A percentile compares a stretch with the other conserved stretches of the same genome.
Conservation (phyloP, 23 red algal species). For the Gracilaria gracilis region DNA sequence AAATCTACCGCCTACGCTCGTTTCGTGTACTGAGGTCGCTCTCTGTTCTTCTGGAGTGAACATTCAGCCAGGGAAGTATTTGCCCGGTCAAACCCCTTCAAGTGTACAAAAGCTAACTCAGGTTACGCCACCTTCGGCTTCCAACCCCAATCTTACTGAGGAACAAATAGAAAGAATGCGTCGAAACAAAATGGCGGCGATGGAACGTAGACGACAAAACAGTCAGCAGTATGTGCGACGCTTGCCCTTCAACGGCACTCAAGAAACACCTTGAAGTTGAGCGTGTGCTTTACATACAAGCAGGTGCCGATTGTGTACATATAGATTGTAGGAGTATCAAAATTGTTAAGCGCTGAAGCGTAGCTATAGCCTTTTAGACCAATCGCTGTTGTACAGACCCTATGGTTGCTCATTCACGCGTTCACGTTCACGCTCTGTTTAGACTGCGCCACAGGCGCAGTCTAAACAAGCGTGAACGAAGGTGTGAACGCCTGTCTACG, state of each 20-base stretch:
- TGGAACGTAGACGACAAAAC: slow-evolving; percentile 35
- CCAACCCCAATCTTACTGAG: background rate
- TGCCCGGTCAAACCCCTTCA: background rate
- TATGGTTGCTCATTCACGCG: no score
- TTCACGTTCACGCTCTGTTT: no score
- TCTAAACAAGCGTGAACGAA: no score
- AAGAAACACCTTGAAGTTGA: background rate
- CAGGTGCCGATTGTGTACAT: background rate
- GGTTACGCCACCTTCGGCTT: background rate
- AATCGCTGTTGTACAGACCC: background rate
- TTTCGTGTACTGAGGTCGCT: background rate
- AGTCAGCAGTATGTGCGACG: slow-evolving; percentile 38
- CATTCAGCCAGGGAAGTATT: background rate
- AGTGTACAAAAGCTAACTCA: background rate
- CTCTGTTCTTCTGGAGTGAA: background rate
- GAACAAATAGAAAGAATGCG: slow-evolving; percentile 40
- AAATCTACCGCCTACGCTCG: background rate
- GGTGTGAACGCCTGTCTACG: no score
- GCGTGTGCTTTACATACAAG: background rate
- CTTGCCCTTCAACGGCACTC: background rate
- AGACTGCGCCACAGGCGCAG: no score
- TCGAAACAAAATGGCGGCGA: slow-evolving; percentile 44
- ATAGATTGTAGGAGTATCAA: background rate
- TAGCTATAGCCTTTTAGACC: background rate
- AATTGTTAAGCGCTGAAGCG: background rate